Conservation (phyloP, 352 stramenopile species). For the Phytophthora sp. region DNA sequence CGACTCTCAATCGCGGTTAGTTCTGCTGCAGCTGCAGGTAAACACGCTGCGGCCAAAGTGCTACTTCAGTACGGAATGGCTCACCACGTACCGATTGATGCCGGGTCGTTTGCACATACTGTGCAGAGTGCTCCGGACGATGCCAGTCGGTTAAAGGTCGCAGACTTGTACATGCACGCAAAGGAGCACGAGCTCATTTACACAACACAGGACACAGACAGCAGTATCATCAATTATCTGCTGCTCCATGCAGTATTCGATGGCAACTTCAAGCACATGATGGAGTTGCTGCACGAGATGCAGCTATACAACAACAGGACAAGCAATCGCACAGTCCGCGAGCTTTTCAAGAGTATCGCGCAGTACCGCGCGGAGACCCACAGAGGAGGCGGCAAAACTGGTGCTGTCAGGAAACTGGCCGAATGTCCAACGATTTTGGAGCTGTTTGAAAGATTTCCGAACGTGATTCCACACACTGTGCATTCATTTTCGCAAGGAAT, state of each 20-base stretch:
- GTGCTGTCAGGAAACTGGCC: slow-evolving; percentile 37
- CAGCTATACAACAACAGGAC: slow-evolving; percentile 62
- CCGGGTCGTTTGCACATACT: slow-evolving; percentile 67
- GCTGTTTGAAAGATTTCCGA: slow-evolving; percentile 59
- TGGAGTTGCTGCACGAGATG: slow-evolving; percentile 82
- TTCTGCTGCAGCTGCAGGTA: slow-evolving; percentile 47
- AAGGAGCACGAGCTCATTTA: slow-evolving; percentile 61
- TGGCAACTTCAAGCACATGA: slow-evolving; percentile 77
- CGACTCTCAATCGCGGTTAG: slow-evolving; percentile 67
- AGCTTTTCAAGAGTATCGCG: slow-evolving; percentile 65
- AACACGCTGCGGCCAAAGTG: slow-evolving; percentile 42
- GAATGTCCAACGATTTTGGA: slow-evolving; percentile 63
- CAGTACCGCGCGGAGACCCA: slow-evolving; percentile 43
- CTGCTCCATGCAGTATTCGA: slow-evolving; percentile 66
- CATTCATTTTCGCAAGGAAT: slow-evolving; percentile 58
- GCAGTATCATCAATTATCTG: slow-evolving; percentile 69
- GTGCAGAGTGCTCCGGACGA: slow-evolving; percentile 56
- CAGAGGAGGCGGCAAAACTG: neutral
- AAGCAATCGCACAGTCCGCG: slow-evolving; percentile 47
- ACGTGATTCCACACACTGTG: slow-evolving; percentile 56
- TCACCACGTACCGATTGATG: slow-evolving; percentile 56
- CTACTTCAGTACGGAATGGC: slow-evolving; percentile 50
- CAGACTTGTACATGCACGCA: slow-evolving; percentile 62
- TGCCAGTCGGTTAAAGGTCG: slow-evolving; percentile 52
- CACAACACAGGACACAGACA: slow-evolving; percentile 53